Base-by-base conservation (phyloP, 2,329 filamentous ascomycete species). In the Tolypocladium inflatum region DNA sequence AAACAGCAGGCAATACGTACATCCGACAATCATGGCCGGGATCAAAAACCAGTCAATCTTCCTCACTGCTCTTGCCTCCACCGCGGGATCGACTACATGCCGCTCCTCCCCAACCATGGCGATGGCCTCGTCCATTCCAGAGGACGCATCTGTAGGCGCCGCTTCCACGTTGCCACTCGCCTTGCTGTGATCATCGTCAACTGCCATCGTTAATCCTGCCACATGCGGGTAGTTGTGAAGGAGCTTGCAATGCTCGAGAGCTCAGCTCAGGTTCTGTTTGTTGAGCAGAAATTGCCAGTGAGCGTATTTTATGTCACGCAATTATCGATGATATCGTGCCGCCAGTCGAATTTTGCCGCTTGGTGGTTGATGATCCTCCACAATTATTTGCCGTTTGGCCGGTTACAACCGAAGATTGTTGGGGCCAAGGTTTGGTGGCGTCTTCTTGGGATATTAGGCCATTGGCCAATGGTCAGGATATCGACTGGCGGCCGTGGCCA, bases 21-120 rank as follows among this genome's bases (percentile, higher is more conserved):
- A 78, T 55, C 77, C 77, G 64, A 85, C 65, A 26, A 81, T 76
- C 86, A 89, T 89, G 15, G 82, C 79, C 0, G 87, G 87, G 39
- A 89, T 87, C 52, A 89, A 70, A 61, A 86, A 86, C 62, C 76
- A 71, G 64, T 89, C 86, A 55, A 88, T 87, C 72, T 88, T 89
- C 54, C 82, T 75, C 30, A 88, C 70, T 10, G 86, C 84, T 53
- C 80, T 77, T 21, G 74, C 77, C 59, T 80, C 80, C 0, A 84
- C 69, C 0, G 68, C 73, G 0, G 81, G 79, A 63, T 88, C 85
- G 51, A 85, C 75, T 4, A 70, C 66, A 60, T 80, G 78, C 4
- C 74, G 73, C 62, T 78, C 74, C 59, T 85, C 81, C 30, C 84
- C 82, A 2, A 87, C 84, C 59, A 88, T 76, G 10, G 76, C 77